phyloP scores from a whole-genome alignment of 78 protist genomes.

The Dictyostelium firmibasis region DNA sequence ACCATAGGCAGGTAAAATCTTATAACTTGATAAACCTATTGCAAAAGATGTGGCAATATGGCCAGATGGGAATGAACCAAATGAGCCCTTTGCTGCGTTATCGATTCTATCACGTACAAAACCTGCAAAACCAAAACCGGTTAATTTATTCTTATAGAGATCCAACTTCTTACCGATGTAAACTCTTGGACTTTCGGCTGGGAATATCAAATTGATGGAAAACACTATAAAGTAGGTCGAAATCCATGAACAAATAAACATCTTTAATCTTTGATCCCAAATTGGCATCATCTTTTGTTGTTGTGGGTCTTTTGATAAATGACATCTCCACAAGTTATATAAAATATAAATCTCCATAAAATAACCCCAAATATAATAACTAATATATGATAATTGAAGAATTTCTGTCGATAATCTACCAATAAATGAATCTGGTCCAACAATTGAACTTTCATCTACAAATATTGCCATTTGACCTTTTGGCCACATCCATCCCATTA shows the following conservation, averaged over 20 bases:
- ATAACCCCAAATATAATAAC: conserved; percentile 77
- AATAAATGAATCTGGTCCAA: conserved; percentile 65
- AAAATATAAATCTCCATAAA: conserved; percentile 60
- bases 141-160: background rate
- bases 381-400: conserved; percentile 59
- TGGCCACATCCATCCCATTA: conserved; percentile 73
- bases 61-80: conserved; percentile 77
- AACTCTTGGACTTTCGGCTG: conserved; percentile 69
- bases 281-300: conserved; percentile 22
- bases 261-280: conserved; percentile 77
- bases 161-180: background rate
- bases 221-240: conserved; percentile 53
- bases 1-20: conserved; percentile 52
- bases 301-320: conserved; percentile 21
- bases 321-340: conserved; percentile 29
- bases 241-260: conserved; percentile 78
- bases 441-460: background rate
- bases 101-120: conserved; percentile 50
- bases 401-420: conserved; percentile 57
- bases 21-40: conserved; percentile 36
- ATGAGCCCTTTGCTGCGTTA: conserved; percentile 53
- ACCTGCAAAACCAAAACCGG: conserved; percentile 77
- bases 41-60: conserved; percentile 74
- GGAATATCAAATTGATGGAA: conserved; percentile 53
- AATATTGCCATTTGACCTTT: conserved; percentile 59